Evolutionary conservation across 495 filamentous ascomycete genomes (phyloP).

Genomic region (Evernia prunastri): DNA sequence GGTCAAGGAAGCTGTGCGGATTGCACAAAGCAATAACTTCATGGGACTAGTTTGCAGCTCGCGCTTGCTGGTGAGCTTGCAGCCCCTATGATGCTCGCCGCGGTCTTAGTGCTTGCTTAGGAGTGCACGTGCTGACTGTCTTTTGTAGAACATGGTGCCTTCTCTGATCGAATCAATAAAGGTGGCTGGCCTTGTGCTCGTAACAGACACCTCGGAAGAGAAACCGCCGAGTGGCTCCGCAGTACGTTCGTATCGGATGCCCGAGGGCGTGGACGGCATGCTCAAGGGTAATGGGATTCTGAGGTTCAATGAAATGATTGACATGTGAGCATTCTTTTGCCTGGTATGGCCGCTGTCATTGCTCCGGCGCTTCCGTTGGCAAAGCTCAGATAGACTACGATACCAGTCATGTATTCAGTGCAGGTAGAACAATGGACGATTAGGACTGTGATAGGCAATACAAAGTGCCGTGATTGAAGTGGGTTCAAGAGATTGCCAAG

Average conservation of each 20-base stretch:
- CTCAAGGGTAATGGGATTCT: slow-evolving; percentile 80
- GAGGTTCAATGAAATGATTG: slow-evolving; percentile 88
- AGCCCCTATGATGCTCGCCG: not conserved
- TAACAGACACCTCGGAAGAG: slow-evolving; percentile 69
- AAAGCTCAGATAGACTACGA: not conserved
- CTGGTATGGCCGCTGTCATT: not conserved
- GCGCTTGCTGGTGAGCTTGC: slow-evolving; percentile 65
- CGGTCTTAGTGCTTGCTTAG: not conserved
- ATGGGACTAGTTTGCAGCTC: slow-evolving; percentile 94
- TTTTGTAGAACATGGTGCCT: slow-evolving; percentile 77
- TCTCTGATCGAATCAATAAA: slow-evolving; percentile 90
- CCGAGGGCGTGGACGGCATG: slow-evolving; percentile 75
- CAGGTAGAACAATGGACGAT: not conserved
- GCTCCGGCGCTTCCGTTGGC: not conserved
- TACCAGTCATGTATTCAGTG: not conserved
- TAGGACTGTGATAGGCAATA: not conserved
- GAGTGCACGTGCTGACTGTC: not conserved
- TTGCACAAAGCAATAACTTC: slow-evolving; percentile 92
- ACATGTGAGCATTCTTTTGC: slow-evolving; percentile 52
- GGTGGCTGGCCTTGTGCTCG: slow-evolving; percentile 82
- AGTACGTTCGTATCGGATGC: slow-evolving; percentile 45
- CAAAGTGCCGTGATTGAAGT: too few relatives aligned
- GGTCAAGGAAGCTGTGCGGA: slow-evolving; percentile 89
- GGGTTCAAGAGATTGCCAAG: too few relatives aligned
- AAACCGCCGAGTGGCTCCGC: slow-evolving; percentile 34